Conservation (phyloP, 306 rosid species). For the Adenanthera pavonina region DNA sequence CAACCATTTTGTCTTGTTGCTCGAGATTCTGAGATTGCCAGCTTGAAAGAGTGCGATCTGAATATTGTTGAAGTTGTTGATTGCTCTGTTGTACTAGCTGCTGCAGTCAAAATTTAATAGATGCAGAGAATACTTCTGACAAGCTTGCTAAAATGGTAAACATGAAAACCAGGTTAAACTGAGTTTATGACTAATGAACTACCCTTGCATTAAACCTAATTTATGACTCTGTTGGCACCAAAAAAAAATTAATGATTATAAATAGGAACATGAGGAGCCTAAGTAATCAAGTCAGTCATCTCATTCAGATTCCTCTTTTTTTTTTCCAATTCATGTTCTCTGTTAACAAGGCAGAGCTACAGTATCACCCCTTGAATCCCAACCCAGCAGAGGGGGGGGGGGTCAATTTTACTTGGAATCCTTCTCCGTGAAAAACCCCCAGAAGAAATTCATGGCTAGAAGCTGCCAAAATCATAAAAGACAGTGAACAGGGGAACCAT, state of each 20-base stretch:
- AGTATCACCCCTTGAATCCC: background rate
- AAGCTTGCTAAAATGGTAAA: background rate
- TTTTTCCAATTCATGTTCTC: background rate
- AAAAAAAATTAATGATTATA: no score
- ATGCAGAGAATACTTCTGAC: slow-evolving; percentile 20
- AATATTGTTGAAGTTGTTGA: slow-evolving; percentile 52
- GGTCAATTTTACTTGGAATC: background rate
- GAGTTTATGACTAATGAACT: background rate
- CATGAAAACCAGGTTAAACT: background rate
- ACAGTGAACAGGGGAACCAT: background rate
- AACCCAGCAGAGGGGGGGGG: background rate
- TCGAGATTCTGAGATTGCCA: slow-evolving; percentile 56
- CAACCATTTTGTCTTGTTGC: slow-evolving; percentile 56
- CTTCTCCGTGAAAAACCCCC: background rate
- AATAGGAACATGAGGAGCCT: background rate
- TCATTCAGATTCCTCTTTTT: background rate
- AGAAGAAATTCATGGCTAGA: background rate
- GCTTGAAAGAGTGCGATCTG: slow-evolving; percentile 54
- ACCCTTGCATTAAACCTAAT: background rate
- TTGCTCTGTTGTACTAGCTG: slow-evolving; percentile 51
- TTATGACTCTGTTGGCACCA: no score
- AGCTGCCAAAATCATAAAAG: background rate
- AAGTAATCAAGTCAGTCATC: background rate
- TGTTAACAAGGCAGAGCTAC: background rate
- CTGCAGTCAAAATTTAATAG: slow-evolving; percentile 41